Evolutionary conservation across 768 basidiomycete genomes (phyloP).

Genomic region (Dacryopinax spathularia): DNA sequence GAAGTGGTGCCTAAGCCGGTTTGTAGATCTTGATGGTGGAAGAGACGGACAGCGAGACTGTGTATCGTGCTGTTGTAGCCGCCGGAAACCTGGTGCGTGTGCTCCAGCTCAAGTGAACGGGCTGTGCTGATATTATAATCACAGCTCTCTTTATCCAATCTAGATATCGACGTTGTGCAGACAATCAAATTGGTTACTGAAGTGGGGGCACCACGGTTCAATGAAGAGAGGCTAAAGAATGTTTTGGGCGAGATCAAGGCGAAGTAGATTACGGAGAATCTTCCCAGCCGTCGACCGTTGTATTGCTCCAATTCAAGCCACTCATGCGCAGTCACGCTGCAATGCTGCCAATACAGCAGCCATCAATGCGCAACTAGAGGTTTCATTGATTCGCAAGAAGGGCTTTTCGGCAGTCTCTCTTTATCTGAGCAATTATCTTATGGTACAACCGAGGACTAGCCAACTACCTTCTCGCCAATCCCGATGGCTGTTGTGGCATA

Average conservation of each 20-base stretch:
- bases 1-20: neutral
- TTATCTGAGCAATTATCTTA: too few species aligned
- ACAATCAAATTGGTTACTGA: neutral
- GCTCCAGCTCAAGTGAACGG: neutral
- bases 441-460: neutral
- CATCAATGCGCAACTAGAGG: too few species aligned
- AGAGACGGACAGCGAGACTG: constrained; percentile 19
- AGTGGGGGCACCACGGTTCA: neutral
- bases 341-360: too few species aligned
- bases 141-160: neutral
- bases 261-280: too few species aligned
- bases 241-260: neutral
- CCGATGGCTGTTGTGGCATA: neutral
- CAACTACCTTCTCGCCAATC: neutral
- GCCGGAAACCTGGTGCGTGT: constrained; percentile 25
- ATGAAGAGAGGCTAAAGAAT: neutral
- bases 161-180: neutral
- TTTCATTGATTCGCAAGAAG: too few species aligned
- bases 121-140: neutral
- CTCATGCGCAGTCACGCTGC: too few species aligned
- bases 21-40: constrained; percentile 9
- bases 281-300: too few species aligned
- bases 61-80: constrained; percentile 23
- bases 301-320: too few species aligned
- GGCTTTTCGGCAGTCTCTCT: too few species aligned